These are phyloP conservation scores for Trichoderma harzianum DNA, from an alignment of 2,329 filamentous ascomycete genomes.

Conservation along the genomic window DNA sequence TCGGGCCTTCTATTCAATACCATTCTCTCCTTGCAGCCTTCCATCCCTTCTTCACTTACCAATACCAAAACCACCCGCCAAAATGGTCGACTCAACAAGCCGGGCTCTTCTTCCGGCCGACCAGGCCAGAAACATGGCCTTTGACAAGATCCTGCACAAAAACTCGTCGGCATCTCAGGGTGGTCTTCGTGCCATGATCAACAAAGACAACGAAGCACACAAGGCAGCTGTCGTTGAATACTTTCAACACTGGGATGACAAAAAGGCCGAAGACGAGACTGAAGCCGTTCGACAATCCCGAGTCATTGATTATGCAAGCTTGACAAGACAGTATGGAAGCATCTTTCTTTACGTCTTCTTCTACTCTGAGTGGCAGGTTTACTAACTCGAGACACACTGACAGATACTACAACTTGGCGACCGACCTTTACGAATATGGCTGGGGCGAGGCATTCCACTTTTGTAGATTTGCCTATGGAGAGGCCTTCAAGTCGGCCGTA, in stretches of 20 bases:
- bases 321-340: conserved; percentile 14
- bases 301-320: conserved; percentile 14
- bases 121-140: conserved; percentile 74
- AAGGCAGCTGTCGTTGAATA: conserved; percentile 83
- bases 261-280: conserved; percentile 74
- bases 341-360: neutral
- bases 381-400: conserved; percentile 21
- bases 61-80: neutral
- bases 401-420: conserved; percentile 96
- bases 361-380: neutral
- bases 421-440: conserved; percentile 93
- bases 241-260: conserved; percentile 96
- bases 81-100: conserved; percentile 21
- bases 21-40: neutral
- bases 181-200: conserved; percentile 74
- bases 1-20: neutral
- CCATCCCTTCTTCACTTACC: neutral
- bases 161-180: conserved; percentile 60
- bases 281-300: conserved; percentile 48
- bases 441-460: conserved; percentile 98
- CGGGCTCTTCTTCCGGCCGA: conserved; percentile 70
- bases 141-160: conserved; percentile 78
- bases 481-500: conserved; percentile 87
- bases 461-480: conserved; percentile 84
- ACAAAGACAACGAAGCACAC: conserved; percentile 69